Conservation (phyloP, 176 grass and related monocot species). For the Raddia guianensis region DNA sequence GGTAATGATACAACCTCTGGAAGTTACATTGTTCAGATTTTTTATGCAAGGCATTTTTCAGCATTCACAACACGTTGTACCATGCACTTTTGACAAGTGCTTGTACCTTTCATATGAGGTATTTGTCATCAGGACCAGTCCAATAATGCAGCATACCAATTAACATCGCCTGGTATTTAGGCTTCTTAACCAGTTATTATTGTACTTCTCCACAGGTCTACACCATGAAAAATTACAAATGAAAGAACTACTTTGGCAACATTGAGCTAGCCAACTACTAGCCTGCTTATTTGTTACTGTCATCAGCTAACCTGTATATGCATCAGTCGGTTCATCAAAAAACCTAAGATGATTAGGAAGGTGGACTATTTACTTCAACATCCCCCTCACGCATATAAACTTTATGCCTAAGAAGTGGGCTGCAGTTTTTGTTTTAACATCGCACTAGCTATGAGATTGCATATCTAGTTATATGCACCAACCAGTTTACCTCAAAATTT, state of each 20-base stretch:
- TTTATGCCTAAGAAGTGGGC: too few species aligned
- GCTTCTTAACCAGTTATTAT: slow-evolving; percentile 6
- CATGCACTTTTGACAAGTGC: slow-evolving; percentile 14
- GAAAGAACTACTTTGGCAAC: slow-evolving; percentile 25
- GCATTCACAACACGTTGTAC: slow-evolving; percentile 12
- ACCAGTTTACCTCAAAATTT: too few species aligned
- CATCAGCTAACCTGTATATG: slow-evolving; percentile 12
- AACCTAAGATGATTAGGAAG: too few species aligned
- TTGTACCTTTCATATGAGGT: slow-evolving; percentile 35
- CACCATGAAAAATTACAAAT: slow-evolving; percentile 16
- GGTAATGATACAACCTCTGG: background rate
- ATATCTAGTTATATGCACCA: too few species aligned
- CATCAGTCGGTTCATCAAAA: background rate
- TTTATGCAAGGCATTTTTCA: background rate
- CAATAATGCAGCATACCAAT: slow-evolving; percentile 43
- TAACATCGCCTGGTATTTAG: slow-evolving; percentile 31
- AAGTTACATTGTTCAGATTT: slow-evolving; percentile 6
- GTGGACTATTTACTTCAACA: too few species aligned
- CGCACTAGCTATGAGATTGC: too few species aligned
- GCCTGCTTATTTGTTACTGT: background rate
- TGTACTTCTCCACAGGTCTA: slow-evolving; percentile 18
- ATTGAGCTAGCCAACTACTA: slow-evolving; percentile 24
- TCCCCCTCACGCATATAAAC: too few species aligned
- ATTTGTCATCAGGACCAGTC: slow-evolving; percentile 33
- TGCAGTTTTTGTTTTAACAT: too few species aligned